Conservation (phyloP, 1,284 basidiomycete species). For the Schizopora paradoxa region DNA sequence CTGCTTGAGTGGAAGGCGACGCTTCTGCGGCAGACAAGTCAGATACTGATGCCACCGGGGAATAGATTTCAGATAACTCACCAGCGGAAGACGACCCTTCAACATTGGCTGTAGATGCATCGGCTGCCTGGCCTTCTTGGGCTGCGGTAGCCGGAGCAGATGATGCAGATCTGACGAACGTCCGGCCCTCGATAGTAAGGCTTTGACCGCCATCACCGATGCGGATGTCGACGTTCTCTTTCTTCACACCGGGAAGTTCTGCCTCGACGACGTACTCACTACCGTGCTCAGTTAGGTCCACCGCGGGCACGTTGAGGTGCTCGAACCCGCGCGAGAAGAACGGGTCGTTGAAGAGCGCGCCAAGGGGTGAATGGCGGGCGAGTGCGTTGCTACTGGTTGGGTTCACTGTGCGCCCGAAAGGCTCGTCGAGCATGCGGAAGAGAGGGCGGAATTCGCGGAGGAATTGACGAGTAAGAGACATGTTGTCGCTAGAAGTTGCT, state of each 20-base stretch:
- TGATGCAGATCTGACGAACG: slow-evolving; percentile 30
- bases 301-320: slow-evolving; percentile 39
- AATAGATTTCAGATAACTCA: not conserved
- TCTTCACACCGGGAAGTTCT: slow-evolving; percentile 73
- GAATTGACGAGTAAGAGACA: slow-evolving; percentile 64
- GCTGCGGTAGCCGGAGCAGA: not conserved
- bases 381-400: slow-evolving; percentile 25
- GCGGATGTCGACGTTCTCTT: slow-evolving; percentile 67
- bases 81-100: slow-evolving; percentile 8
- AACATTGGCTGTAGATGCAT: not conserved
- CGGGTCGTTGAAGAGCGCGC: slow-evolving; percentile 50
- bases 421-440: slow-evolving; percentile 68
- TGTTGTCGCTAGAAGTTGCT: slow-evolving; percentile 26
- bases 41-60: not conserved
- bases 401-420: slow-evolving; percentile 40
- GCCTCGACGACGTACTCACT: slow-evolving; percentile 66
- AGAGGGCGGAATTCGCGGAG: slow-evolving; percentile 68
- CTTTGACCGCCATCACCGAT: slow-evolving; percentile 65
- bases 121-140: slow-evolving; percentile 6
- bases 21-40: not conserved
- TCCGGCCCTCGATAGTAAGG: slow-evolving; percentile 65
- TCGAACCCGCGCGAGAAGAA: slow-evolving; percentile 36
- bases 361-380: slow-evolving; percentile 28
- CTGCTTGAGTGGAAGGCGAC: slow-evolving; percentile 24
- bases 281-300: slow-evolving; percentile 63